Base-by-base conservation (phyloP, 2,329 filamentous ascomycete species). In the Verticillium nonalfalfae region DNA sequence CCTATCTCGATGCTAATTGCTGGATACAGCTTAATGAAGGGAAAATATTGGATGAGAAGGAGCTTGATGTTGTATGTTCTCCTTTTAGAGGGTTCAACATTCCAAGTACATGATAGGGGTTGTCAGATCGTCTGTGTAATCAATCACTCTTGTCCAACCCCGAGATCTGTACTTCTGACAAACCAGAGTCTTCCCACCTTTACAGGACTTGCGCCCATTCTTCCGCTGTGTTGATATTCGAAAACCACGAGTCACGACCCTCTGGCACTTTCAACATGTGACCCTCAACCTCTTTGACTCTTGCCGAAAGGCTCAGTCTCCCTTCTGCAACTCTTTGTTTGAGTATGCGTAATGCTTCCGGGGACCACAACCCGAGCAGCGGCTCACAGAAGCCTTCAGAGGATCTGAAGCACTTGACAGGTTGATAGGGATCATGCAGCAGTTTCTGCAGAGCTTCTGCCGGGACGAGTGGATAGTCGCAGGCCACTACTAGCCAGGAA, bases 391-490 rank as follows among this genome's bases (percentile, higher is more conserved):
- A 67, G 1, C 71, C 72, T 7, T 69, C 62, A 0, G 34, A 58
- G 36, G 74, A 73, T 2, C 65, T 61, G 61, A 74, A 75, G 61
- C 75, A 76, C 3, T 73, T 76, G 26, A 76, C 66, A 0, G 69
- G 67, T 50, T 31, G 60, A 54, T 66, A 55, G 58, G 68, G 69
- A 6, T 67, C 65, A 3, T 61, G n/a, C 15, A 66, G 61, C 3
- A 76, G 66, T 15, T 68, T 66, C n/a, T 61, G 62, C 2, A 76
- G 59, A 9, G 70, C 67, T 2, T 66, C 57, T 3, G 62, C 57
- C 0, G 68, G 67, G 6, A 76, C 60, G 7, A 75, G 65, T 1
- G 74, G 73, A 62, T 70, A 75, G 56, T 75, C 70, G 59, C 71
- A 75, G 2, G 70, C 68, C 4, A 73, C 60, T 10, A 74, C 68